Evolutionary conservation across 225 moss, liverwort and hornwort species (phyloP).

Genomic region (Antitrichia curtipendula): DNA sequence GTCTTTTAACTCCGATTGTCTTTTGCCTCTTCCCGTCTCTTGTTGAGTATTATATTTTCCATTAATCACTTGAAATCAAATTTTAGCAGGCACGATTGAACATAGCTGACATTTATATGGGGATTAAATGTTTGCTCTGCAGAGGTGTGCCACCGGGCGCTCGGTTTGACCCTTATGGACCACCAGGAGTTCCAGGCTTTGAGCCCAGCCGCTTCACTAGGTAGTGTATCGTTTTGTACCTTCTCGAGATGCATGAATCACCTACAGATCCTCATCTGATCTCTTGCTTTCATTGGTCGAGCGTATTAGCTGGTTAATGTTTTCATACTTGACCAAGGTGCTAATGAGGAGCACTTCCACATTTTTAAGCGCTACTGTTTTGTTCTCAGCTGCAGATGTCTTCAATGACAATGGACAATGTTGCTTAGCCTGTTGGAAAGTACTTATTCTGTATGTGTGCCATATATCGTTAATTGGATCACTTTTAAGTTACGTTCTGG

Average conservation of each 20-base stretch:
- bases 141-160: slow-evolving; percentile 61
- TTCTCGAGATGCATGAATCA: background rate
- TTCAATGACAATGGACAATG: background rate
- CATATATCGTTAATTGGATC: background rate
- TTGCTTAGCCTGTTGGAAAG: background rate
- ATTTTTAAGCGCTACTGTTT: background rate
- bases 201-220: slow-evolving; percentile 49
- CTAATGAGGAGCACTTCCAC: background rate
- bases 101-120: background rate
- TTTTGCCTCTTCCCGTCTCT: background rate
- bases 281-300: background rate
- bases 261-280: background rate
- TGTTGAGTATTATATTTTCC: background rate
- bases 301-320: background rate
- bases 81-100: background rate
- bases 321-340: background rate
- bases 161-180: slow-evolving; percentile 56
- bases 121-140: background rate
- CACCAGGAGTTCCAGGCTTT: slow-evolving; percentile 59
- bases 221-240: background rate
- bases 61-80: background rate
- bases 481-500: background rate
- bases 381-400: background rate
- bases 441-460: background rate
- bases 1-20: background rate